Conservation (phyloP, 2,329 filamentous ascomycete species). For the Scedosporium boydii region DNA sequence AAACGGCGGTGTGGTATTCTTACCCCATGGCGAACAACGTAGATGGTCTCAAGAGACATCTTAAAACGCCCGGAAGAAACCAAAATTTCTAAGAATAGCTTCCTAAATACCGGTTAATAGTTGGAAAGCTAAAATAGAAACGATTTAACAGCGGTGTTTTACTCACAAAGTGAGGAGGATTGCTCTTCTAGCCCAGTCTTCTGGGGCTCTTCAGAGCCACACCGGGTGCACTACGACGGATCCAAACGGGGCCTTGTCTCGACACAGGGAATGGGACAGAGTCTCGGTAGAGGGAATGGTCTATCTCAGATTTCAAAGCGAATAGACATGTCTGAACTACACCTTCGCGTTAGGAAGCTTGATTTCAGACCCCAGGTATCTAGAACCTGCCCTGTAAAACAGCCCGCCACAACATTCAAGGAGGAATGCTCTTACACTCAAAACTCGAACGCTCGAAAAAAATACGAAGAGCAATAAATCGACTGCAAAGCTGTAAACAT, state of each 20-base stretch:
- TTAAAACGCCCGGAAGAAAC: conserved; percentile 2
- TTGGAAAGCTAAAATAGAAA: background rate
- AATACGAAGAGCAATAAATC: no score
- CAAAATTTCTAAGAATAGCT: background rate
- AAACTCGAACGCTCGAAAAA: background rate
- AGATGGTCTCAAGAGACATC: conserved; percentile 64
- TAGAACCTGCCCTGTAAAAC: background rate
- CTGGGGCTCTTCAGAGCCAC: background rate
- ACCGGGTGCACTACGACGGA: no score
- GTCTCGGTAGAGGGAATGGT: background rate
- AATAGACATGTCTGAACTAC: background rate
- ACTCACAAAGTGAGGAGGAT: background rate
- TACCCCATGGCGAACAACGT: conserved; percentile 67
- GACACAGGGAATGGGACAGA: background rate
- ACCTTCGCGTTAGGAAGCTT: background rate
- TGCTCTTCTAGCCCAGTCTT: background rate
- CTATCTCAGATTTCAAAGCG: background rate
- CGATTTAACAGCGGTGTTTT: background rate
- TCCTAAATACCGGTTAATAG: background rate
- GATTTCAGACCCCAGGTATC: background rate
- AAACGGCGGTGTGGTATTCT: conserved; percentile 19
- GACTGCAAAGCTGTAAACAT: no score
- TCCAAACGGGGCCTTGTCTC: no score
- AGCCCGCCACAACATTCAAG: background rate
- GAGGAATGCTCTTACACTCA: background rate